Percentiles rank a stretch among this genome's conserved stretches.
phyloP scores from a whole-genome alignment of 1,284 basidiomycete genomes.

The Sporisorium scitamineum region DNA sequence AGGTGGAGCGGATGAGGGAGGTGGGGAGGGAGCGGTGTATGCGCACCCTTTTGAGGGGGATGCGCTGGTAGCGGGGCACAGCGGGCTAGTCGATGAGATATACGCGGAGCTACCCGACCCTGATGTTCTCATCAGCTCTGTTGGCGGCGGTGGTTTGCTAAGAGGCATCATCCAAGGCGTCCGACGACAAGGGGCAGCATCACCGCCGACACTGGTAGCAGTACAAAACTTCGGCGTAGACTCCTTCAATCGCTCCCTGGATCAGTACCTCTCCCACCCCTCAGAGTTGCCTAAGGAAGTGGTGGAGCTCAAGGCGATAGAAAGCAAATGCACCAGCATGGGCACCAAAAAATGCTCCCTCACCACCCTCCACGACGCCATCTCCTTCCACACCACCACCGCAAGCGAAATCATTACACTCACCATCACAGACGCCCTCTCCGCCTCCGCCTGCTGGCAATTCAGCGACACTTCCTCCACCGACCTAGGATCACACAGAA shows the following conservation, averaged over 20 bases:
- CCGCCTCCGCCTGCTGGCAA: constrained; percentile 47
- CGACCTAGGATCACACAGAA: constrained; percentile 1
- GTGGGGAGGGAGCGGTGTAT: constrained; percentile 35
- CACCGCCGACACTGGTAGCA: constrained; percentile 34
- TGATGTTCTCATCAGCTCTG: constrained; percentile 30
- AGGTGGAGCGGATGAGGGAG: constrained; percentile 12
- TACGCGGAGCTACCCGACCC: constrained; percentile 11
- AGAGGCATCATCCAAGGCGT: constrained; percentile 31
- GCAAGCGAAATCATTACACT: constrained; percentile 22
- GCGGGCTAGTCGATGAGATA: constrained; percentile 49
- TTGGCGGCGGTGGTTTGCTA: constrained; percentile 39
- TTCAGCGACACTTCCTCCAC: constrained; percentile 7
- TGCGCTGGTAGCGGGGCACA: constrained; percentile 55
- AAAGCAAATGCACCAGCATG: constrained; percentile 62
- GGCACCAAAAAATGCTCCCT: constrained; percentile 54
- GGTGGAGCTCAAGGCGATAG: constrained; percentile 43
- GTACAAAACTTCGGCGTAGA: constrained; percentile 58
- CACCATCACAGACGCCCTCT: constrained; percentile 53
- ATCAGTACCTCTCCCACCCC: neutral
- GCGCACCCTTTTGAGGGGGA: constrained; percentile 66
- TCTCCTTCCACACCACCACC: constrained; percentile 31
- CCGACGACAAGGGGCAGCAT: neutral
- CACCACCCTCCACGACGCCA: constrained; percentile 39
- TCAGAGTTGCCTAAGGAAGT: constrained; percentile 5
- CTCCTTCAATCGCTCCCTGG: constrained; percentile 47